phyloP scores from a whole-genome alignment of 2,329 filamentous ascomycete genomes.

The Pseudogymnoascus sp. region DNA sequence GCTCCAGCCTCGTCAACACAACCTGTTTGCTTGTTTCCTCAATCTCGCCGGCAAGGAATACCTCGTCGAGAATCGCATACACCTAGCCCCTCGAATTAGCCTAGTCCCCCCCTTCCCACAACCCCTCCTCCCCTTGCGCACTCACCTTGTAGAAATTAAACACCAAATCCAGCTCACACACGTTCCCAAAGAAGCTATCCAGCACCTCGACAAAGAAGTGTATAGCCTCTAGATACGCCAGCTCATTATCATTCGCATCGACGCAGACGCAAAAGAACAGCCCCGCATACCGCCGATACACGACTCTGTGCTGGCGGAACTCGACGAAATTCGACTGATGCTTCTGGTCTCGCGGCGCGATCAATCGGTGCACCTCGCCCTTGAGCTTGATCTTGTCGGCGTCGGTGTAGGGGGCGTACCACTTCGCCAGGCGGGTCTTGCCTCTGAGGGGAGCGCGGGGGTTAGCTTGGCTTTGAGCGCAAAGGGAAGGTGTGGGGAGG shows the following conservation, averaged over 20 bases:
- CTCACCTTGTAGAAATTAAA: conserved; percentile 67
- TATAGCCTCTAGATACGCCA: conserved; percentile 93
- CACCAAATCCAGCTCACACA: conserved; percentile 91
- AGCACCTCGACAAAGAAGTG: conserved; percentile 99
- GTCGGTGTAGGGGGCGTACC: conserved; percentile 97
- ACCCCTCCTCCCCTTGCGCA: background rate
- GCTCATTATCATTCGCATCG: conserved; percentile 97
- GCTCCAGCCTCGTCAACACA: conserved; percentile 85
- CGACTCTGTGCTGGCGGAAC: conserved; percentile 87
- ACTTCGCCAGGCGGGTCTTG: conserved; percentile 96
- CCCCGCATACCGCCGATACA: conserved; percentile 94
- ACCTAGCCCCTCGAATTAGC: conserved; percentile 45
- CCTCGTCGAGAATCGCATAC: conserved; percentile 96
- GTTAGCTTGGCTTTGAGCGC: conserved; percentile 13
- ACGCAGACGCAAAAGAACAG: conserved; percentile 99
- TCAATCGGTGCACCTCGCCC: conserved; percentile 95
- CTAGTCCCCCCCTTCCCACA: background rate
- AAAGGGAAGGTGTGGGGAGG: background rate
- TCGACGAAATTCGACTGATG: conserved; percentile 99
- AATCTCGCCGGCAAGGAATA: conserved; percentile 95
- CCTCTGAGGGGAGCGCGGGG: conserved; percentile 50
- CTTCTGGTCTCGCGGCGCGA: conserved; percentile 95
- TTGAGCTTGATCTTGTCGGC: conserved; percentile 99
- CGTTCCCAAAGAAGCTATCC: conserved; percentile 97
- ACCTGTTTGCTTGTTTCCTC: conserved; percentile 99